A percentile compares a stretch with the other conserved stretches of the same genome.
phyloP scores from a whole-genome alignment of 805 yeast genomes.

The Candida dajiaensis region DNA sequence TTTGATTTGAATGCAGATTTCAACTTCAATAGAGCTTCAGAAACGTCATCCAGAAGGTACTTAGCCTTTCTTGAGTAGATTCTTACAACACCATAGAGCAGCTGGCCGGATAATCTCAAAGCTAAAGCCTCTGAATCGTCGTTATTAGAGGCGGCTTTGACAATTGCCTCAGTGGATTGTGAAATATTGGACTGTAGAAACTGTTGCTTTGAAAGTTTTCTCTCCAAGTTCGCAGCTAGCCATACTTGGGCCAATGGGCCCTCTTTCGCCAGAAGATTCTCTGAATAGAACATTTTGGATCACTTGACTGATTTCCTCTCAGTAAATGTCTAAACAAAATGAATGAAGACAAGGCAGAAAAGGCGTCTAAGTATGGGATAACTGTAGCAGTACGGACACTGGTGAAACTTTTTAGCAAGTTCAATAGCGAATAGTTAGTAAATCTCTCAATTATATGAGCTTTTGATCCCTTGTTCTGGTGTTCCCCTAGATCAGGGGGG shows the following conservation, averaged over 20 bases:
- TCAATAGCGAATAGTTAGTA: neutral
- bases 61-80: conserved; percentile 84
- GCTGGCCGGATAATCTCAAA: conserved; percentile 76
- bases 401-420: neutral
- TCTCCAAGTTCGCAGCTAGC: conserved; percentile 88
- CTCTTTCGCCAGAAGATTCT: conserved; percentile 51
- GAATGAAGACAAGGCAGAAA: neutral
- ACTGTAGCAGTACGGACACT: neutral
- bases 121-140: conserved; percentile 54
- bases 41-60: conserved; percentile 76
- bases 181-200: conserved; percentile 65
- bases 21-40: conserved; percentile 65
- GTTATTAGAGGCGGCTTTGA: conserved; percentile 32
- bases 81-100: conserved; percentile 78
- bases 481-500: neutral
- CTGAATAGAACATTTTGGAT: conserved; percentile 40
- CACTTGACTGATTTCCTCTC: neutral
- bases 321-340: neutral
- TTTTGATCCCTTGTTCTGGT: neutral
- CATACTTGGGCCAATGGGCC: conserved; percentile 89
- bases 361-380: neutral
- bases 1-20: conserved; percentile 56
- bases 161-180: conserved; percentile 62
- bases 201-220: conserved; percentile 66
- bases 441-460: neutral